Conservation (phyloP, 2,329 filamentous ascomycete genomes). For the Alternaria triticina region DNA sequence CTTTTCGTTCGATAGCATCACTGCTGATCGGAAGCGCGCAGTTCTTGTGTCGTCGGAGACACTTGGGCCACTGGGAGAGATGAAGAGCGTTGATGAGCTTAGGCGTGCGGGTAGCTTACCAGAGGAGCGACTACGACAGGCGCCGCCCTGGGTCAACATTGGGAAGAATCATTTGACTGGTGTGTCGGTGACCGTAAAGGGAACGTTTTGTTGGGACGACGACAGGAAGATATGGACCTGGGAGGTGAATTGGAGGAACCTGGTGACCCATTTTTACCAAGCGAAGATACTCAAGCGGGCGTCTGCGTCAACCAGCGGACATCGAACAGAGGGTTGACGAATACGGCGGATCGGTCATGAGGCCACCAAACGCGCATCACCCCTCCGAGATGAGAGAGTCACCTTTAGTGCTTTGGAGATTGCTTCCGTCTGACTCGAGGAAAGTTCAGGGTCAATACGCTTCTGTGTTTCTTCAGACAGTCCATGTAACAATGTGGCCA, state of each 20-base stretch:
- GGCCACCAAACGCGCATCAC: not conserved
- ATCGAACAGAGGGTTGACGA: not conserved
- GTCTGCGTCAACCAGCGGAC: not conserved
- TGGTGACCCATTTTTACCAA: slow-evolving; percentile 24
- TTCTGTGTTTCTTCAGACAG: slow-evolving; percentile 19
- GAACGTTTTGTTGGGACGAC: slow-evolving; percentile 25
- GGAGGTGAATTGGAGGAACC: slow-evolving; percentile 25
- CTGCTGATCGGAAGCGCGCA: not conserved
- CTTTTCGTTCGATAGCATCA: slow-evolving; percentile 11
- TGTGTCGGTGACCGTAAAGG: slow-evolving; percentile 7
- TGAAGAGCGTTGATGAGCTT: slow-evolving; percentile 21
- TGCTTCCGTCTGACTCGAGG: slow-evolving; percentile 22
- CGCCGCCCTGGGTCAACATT: slow-evolving; percentile 25
- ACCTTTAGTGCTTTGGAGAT: slow-evolving; percentile 10
- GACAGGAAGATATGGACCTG: slow-evolving; percentile 25
- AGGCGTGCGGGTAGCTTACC: slow-evolving; percentile 12
- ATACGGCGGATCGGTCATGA: not conserved
- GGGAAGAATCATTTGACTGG: slow-evolving; percentile 20
- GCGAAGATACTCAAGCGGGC: slow-evolving; percentile 12
- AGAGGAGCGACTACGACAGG: slow-evolving; percentile 23
- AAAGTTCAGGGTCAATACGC: slow-evolving; percentile 4
- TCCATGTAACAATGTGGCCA: slow-evolving; percentile 26
- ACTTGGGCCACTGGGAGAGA: slow-evolving; percentile 1
- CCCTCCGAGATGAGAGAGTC: not conserved
- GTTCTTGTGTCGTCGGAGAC: slow-evolving; percentile 15